Conservation (phyloP, 179 eudicot genomes). For the Sideroxylon spinosum region DNA sequence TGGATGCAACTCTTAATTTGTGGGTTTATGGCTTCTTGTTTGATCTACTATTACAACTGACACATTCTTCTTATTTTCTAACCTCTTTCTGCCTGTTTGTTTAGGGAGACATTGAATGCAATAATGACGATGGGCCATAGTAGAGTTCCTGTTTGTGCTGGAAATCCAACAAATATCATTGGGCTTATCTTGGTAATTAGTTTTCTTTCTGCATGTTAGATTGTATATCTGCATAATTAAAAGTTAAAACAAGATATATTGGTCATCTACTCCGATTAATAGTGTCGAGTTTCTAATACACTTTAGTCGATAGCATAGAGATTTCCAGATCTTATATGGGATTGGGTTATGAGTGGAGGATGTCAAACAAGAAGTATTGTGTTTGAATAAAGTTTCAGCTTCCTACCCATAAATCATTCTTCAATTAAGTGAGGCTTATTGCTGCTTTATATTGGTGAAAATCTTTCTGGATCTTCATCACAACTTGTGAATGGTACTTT, state of each 20-base stretch:
- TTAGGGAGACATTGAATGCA: slow-evolving; percentile 83
- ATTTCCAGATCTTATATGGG: too few species aligned
- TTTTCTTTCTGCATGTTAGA: neutral
- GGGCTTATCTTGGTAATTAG: slow-evolving; percentile 69
- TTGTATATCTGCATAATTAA: neutral
- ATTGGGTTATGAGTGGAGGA: too few species aligned
- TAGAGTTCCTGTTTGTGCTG: slow-evolving; percentile 77
- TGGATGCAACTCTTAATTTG: slow-evolving; percentile 95
- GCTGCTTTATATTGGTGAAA: too few species aligned
- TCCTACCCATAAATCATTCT: neutral
- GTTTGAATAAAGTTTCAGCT: neutral
- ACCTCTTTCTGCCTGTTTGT: slow-evolving; percentile 14
- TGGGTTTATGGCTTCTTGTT: slow-evolving; percentile 54
- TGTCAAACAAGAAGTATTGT: neutral
- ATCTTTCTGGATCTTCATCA: too few species aligned
- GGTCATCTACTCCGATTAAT: neutral
- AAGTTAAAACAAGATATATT: neutral
- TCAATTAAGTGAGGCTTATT: neutral
- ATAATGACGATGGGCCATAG: slow-evolving; percentile 87
- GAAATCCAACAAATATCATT: slow-evolving; percentile 63
- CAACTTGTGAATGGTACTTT: neutral
- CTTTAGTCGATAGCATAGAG: too few species aligned
- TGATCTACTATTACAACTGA: slow-evolving; percentile 18
- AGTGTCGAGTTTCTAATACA: neutral
- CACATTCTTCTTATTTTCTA: slow-evolving; percentile 25